Evolutionary conservation across 306 rosid species (phyloP), one percentile per base, ranked within the genome.

Genomic region (Corylus heterophylla): DNA sequence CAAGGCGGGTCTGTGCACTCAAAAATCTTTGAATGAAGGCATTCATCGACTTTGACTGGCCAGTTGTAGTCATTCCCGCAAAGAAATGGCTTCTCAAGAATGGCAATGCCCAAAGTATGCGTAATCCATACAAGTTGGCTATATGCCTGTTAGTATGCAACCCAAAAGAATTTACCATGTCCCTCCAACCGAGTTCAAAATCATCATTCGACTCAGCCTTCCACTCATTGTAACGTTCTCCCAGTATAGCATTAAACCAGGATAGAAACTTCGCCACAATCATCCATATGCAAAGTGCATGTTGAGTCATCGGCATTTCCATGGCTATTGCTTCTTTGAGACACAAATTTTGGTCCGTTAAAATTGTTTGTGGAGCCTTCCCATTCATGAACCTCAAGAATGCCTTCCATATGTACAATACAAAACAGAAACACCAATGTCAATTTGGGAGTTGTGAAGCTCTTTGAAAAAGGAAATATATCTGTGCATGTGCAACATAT

Each of bases 251-350:
- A 89, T 93, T 94, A 85, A 92, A 94, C 98, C 98, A 94, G 54
- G 98, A 94, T 42, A 97, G 97, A 86, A 94, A 94, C 83, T 94
- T 94, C 7, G 95, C 97, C 79, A 91, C 97, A 79, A 94, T 94
- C 98, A 92, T 92, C 97, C 98, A 94, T 83, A 94, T 90, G 85
- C 98, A 94, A 76, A 94, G 91, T 18, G 92, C 97, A 74, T 94
- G 98, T 73, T 92, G 92, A 51, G 93, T 86, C 74, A 89, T 66
- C 13, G 95, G 92, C 86, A 94, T 80, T 83, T 92, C 98, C 75
- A 83, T 78, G 77, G 90, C 76, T 78, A 94, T 83, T 81, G 97
- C 98, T 78, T 92, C 98, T 87, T 94, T 94, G 76, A 94, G 97
- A 86, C 92, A 90, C 87, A 82, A 75, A 76, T 88, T 94, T 83